phyloP scores from a whole-genome alignment of 139 green algal species.

The Chlorella sp. region DNA sequence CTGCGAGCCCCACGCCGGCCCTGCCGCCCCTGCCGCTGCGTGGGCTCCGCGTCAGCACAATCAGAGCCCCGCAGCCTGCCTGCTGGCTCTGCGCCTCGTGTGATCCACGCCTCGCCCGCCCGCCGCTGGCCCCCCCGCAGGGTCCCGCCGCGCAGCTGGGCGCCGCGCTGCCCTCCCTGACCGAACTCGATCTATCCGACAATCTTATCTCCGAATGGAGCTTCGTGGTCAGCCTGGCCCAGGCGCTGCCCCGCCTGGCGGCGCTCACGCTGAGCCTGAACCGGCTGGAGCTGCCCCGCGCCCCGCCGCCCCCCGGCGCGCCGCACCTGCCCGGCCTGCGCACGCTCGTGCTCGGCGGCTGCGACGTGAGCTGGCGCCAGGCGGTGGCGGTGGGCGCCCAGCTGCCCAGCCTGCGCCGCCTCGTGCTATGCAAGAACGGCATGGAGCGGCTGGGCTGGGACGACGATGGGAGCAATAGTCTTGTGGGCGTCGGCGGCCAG shows the following conservation, averaged over 20 bases:
- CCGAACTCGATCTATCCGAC: slow-evolving; percentile 64
- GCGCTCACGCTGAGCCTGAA: slow-evolving; percentile 67
- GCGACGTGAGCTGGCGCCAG: slow-evolving; percentile 60
- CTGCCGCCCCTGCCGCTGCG: background rate
- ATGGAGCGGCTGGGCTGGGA: background rate
- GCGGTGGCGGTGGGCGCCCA: slow-evolving; percentile 38
- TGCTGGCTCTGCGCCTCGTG: too few species aligned
- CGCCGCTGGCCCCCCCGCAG: background rate
- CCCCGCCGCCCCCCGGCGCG: background rate
- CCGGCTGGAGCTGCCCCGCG: slow-evolving; percentile 40
- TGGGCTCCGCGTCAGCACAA: too few species aligned
- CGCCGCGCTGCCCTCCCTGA: background rate
- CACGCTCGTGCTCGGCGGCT: slow-evolving; percentile 75
- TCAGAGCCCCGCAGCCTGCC: background rate
- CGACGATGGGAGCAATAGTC: too few species aligned
- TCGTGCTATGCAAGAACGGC: slow-evolving; percentile 66
- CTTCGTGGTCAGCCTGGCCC: slow-evolving; percentile 22
- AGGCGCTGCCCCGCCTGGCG: slow-evolving; percentile 34
- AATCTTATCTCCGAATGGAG: slow-evolving; percentile 74
- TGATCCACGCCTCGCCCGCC: background rate
- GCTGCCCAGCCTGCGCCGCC: slow-evolving; percentile 63
- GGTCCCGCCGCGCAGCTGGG: background rate
- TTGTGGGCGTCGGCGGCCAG: too few species aligned
- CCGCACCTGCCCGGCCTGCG: slow-evolving; percentile 42
- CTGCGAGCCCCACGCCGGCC: too few species aligned